Base-by-base conservation (phyloP, 768 basidiomycete genomes). In the Mycena chlorophos region DNA sequence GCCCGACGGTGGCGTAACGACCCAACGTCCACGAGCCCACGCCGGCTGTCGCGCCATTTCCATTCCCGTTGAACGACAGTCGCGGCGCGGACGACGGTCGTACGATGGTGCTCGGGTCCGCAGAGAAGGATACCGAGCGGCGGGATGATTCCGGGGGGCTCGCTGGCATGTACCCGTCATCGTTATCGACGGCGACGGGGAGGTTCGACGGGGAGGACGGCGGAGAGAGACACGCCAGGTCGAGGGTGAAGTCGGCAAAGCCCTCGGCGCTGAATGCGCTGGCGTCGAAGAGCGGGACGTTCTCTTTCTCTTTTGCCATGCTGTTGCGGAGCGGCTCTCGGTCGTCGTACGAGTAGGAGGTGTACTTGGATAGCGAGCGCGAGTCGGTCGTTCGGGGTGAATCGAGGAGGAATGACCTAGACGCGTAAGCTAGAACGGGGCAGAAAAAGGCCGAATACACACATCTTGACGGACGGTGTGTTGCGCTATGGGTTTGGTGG, bases 1-100 rank as follows among this genome's bases (percentile, higher is more conserved):
- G 70, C 12, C 77, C 79, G 5, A 79, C 73, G n/a, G n/a, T n/a
- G n/a, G n/a, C n/a, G 57, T 78, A 78, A 45, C 68, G 69, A 34
- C 74, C 64, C 17, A 76, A 65, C 0, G 78, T 78, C 76, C 77
- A 78, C 1, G 80, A 76, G 4, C 76, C 75, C n/a, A n/a, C n/a
- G 8, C 71, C 65, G 0, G 71, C 62, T 1, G 68, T 58, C 4
- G 69, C 68, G 42, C 30, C 53, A 4, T 13, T 46, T 31, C 49
- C 47, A 25, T 6, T 28, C 23, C 25, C 25, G n/a, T 27, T 46
- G 17, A 45, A 51, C 26, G 37, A 62, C 57, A 68, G 62, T 12
- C 66, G 66, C 1, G 69, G 66, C 19, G 70, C 65, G 0, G 73
- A 66, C 0, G 60, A 46, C 16, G 60, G 40, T 10, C 58, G 49